Conservation (phyloP, 2,329 filamentous ascomycete species). For the Cryoendolithus antarcticus region DNA sequence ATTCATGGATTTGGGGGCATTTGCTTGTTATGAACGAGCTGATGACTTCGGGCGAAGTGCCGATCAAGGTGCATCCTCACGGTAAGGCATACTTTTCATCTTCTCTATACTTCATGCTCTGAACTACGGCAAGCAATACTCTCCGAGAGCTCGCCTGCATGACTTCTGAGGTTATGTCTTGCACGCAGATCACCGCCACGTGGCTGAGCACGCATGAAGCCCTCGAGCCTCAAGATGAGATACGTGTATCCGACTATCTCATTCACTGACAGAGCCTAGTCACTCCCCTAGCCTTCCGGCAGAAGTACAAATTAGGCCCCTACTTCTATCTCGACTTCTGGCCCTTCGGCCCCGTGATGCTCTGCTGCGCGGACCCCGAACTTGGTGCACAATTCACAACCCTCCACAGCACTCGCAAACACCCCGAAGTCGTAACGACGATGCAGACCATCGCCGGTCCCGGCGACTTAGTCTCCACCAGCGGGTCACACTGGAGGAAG, state of each 20-base stretch:
- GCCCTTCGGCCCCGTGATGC: conserved; percentile 12
- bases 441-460: conserved; percentile 10
- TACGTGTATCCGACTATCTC: too few species aligned
- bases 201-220: too few species aligned
- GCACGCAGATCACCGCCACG: background rate
- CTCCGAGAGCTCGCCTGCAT: background rate
- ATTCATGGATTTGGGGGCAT: conserved; percentile 13
- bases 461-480: conserved; percentile 15
- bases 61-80: conserved; percentile 7
- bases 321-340: conserved; percentile 14
- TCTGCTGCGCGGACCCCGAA: too few species aligned
- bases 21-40: conserved; percentile 9
- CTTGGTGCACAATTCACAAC: conserved; percentile 8
- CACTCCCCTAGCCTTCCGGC: conserved; percentile 5
- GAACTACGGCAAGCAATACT: too few species aligned
- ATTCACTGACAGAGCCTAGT: conserved; percentile 1
- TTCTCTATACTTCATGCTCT: too few species aligned
- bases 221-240: too few species aligned
- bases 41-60: conserved; percentile 1
- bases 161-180: background rate
- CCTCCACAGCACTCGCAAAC: conserved; percentile 8
- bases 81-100: conserved; percentile 8
- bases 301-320: conserved; percentile 11
- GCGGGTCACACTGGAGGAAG: conserved; percentile 30
- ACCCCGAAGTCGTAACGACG: conserved; percentile 5